Evolutionary conservation across 768 basidiomycete genomes (phyloP), one percentile per base, ranked within the genome.

Genomic region (Clathrus columnatus): DNA sequence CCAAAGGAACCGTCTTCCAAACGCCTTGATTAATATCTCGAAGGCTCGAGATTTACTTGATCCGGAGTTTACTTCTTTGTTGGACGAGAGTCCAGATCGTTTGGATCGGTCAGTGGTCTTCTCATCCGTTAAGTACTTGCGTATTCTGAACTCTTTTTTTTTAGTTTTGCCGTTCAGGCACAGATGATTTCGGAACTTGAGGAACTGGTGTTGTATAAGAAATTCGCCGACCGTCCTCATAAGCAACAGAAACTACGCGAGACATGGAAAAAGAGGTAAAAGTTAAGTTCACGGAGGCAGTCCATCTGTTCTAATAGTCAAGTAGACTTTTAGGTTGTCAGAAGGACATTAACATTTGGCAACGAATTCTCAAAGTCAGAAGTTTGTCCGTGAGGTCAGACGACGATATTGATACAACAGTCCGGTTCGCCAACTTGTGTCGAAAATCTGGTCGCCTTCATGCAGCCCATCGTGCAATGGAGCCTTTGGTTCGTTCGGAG

Each of bases 301-400:
- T 20, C 23, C 21, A 4, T 41, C 32, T n/a, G 27, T 36, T 30
- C 27, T 11, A 7, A 16, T 16, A 36, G n/a, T 29, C 2, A n/a
- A 36, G 30, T 57, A 73, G 74, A 28, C 66, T 78, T 17, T 68
- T 70, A 59, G 76, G 75, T 5, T 75, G 75, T 65, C 74, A 78
- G 59, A 69, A 71, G n/a, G 76, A 78, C 60, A 75, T 78, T 50
- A 75, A 78, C 55, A 73, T 76, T 2, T 78, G 76, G 76, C 76
- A 77, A 57, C 69, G 75, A 7, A 72, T 78, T 26, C 68, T 78
- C 17, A 74, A 75, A 59, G 73, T 78, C 43, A 68, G 76, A 24
- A 75, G 73, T 2, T 68, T 77, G 42, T 75, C 76, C 50, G 63
- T 78, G 21, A 72, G 66, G 3, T 75, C 76, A 1, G 69, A 67